phyloP scores from a whole-genome alignment of 495 filamentous ascomycete genomes.

The Penicillium ucsense region DNA sequence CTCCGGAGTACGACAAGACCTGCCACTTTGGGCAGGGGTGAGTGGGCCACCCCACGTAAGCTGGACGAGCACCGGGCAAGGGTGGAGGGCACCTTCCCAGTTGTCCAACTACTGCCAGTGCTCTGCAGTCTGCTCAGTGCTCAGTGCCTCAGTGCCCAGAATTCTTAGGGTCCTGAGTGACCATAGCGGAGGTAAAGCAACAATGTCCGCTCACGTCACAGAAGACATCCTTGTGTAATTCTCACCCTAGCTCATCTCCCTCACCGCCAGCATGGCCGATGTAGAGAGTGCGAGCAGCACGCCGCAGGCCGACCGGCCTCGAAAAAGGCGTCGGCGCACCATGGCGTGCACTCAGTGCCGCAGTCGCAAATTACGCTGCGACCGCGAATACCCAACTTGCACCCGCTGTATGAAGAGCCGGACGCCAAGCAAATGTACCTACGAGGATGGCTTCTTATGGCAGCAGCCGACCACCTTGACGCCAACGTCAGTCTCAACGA shows the following conservation, averaged over 20 bases:
- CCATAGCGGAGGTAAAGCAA: neutral
- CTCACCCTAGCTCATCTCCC: neutral
- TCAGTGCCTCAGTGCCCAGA: no score
- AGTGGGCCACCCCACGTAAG: conserved; percentile 1
- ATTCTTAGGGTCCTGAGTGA: neutral
- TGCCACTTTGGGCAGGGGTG: neutral
- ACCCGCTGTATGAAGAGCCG: conserved; percentile 51
- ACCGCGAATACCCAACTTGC: conserved; percentile 54
- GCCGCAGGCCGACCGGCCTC: conserved; percentile 20
- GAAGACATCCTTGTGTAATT: neutral
- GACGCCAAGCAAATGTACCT: conserved; percentile 31
- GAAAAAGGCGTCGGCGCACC: conserved; percentile 34
- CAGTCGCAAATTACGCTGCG: conserved; percentile 60
- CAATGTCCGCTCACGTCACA: neutral
- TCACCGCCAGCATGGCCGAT: conserved; percentile 4
- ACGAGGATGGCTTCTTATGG: conserved; percentile 41
- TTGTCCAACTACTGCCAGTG: no score
- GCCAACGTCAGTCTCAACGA: conserved; percentile 17
- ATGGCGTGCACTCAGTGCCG: conserved; percentile 47
- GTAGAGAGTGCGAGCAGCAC: conserved; percentile 4
- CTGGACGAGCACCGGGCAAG: neutral
- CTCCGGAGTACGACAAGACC: neutral
- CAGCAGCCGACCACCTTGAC: conserved; percentile 33
- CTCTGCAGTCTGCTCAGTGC: no score
- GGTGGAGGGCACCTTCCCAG: no score